Evolutionary conservation across 257 asterid genomes (phyloP), one percentile per base, ranked within the genome.

Genomic region (Solanum commersonii): DNA sequence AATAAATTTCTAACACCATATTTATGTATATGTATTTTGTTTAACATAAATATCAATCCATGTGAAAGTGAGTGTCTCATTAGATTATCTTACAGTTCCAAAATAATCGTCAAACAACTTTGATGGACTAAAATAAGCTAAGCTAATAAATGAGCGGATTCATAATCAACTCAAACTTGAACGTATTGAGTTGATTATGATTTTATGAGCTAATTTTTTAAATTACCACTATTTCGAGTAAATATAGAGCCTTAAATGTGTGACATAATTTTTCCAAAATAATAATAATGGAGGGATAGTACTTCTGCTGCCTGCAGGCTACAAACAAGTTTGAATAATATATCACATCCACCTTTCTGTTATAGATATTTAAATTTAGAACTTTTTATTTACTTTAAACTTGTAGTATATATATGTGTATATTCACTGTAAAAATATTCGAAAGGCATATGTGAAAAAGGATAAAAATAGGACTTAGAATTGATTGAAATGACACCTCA

Each of bases 401-500:
- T 16, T 46, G 67, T 27, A 15, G 10, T 25, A 42, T 14, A 8
- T 79, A 81, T 16, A 5, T 73, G 38, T 68, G 37, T 37, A 38
- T n/a, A 18, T 46, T 5, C 27, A 46, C 85, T 27, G 85, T 81
- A 22, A 46, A 63, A 42, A 81, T 81, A 81, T 81, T 44, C 68
- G 18, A 81, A 81, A 46, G 85, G 68, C 27, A 27, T 81, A 15
- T 27, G 5, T 15, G 38, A 79, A 44, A 5, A 25, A 44, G 16
- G 25, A 79, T 44, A 44, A 23, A 27, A 79, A 79, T 79, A 79
- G 67, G 22, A 11, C 71, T 27, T 89, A 12, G 91, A 88, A 63
- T 82, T 87, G 95, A 93, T 90, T 89, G 92, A 91, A 88, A 56
- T 88, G 94, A 90, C 92, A 42, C 12, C 78, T 82, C 88, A 83